These are phyloP conservation scores for Friedmanniomyces endolithicus DNA, from an alignment of 495 filamentous ascomycete genomes.

Conservation along the genomic window DNA sequence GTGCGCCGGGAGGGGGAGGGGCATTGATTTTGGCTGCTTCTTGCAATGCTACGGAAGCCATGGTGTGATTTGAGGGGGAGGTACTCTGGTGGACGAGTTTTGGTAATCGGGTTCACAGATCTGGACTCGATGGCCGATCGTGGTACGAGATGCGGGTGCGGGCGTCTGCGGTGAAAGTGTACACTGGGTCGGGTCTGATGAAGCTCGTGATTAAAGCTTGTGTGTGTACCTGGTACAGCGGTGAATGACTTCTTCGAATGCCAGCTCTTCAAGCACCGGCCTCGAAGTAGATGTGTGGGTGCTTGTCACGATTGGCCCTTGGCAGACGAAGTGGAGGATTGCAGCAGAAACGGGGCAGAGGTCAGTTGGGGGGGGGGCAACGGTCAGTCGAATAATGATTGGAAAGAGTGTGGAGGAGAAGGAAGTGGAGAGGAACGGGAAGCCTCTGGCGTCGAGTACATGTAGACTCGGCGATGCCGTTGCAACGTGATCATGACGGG, in stretches of 20 bases:
- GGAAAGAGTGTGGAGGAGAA: too few species aligned
- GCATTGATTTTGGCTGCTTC: slow-evolving; percentile 28
- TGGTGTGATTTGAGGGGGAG: neutral
- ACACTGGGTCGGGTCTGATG: neutral
- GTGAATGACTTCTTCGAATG: too few species aligned
- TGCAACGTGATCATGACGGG: neutral
- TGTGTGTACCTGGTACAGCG: too few species aligned
- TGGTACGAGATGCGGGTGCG: neutral
- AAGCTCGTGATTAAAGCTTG: neutral
- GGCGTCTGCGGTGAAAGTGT: neutral
- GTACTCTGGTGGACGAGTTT: neutral
- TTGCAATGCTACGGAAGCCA: slow-evolving; percentile 16
- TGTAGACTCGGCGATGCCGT: neutral
- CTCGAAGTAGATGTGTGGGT: too few species aligned
- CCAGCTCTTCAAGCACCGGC: too few species aligned
- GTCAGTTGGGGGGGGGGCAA: too few species aligned
- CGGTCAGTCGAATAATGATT: too few species aligned
- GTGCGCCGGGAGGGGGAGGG: slow-evolving; percentile 47
- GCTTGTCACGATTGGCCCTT: too few species aligned
- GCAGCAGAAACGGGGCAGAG: too few species aligned
- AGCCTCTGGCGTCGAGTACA: too few species aligned
- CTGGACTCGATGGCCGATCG: neutral
- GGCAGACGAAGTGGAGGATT: too few species aligned
- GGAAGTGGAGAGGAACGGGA: neutral
- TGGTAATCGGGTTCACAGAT: neutral